Evolutionary conservation across 2,329 filamentous ascomycete species (phyloP).

Genomic region (Orbilia ellipsospora): DNA sequence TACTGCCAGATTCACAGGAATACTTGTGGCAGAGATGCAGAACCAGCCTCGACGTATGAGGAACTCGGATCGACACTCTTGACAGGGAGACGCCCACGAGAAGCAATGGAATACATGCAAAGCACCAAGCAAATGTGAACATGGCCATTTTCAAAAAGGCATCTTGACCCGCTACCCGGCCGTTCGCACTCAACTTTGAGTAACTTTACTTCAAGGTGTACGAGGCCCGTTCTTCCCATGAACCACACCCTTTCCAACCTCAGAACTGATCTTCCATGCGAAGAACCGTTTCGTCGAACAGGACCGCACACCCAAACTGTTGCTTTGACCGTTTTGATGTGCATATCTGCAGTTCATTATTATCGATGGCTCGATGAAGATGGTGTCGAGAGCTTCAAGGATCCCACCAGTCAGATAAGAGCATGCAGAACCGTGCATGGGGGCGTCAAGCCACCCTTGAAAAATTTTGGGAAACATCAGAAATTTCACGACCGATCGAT

Average conservation of each 20-base stretch:
- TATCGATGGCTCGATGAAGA: not conserved
- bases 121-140: no score
- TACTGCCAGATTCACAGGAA: no score
- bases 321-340: slow-evolving; percentile 45
- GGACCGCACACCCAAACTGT: slow-evolving; percentile 12
- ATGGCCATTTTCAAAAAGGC: not conserved
- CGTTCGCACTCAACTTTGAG: not conserved
- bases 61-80: no score
- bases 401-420: slow-evolving; percentile 20
- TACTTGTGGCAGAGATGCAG: no score
- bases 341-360: slow-evolving; percentile 3
- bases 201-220: no score
- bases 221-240: no score
- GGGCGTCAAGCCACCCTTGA: slow-evolving; percentile 14
- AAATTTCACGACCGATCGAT: slow-evolving; percentile 4
- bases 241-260: not conserved
- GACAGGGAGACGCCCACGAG: no score
- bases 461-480: no score
- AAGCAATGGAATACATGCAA: no score
- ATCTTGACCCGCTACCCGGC: slow-evolving; percentile 22
- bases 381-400: slow-evolving; percentile 5
- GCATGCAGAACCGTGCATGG: slow-evolving; percentile 31
- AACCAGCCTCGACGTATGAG: no score
- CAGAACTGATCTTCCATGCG: slow-evolving; percentile 9
- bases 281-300: not conserved